Evolutionary conservation across 495 filamentous ascomycete genomes (phyloP).

Genomic region (Podospora australis): DNA sequence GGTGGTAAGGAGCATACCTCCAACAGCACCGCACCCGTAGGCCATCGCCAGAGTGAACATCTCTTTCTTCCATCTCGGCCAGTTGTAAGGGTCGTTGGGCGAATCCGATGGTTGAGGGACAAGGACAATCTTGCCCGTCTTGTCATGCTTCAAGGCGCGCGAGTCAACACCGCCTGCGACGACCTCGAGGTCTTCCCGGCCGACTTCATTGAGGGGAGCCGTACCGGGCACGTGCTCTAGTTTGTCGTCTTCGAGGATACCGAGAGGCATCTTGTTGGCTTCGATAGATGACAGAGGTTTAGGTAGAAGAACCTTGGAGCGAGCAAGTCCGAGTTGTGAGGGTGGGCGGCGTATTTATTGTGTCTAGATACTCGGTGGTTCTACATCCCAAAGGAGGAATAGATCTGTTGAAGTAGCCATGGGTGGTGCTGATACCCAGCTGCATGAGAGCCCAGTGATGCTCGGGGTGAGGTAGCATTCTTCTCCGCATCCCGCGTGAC

Average conservation of each 20-base stretch:
- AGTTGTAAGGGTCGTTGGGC: slow-evolving; percentile 43
- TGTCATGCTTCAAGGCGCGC: slow-evolving; percentile 35
- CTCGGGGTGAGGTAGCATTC: too few relatives aligned
- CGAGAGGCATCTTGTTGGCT: slow-evolving; percentile 60
- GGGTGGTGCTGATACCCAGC: too few relatives aligned
- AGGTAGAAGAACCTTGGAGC: too few relatives aligned
- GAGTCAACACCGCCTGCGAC: slow-evolving; percentile 34
- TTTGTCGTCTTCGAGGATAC: slow-evolving; percentile 52
- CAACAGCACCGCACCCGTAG: slow-evolving; percentile 33
- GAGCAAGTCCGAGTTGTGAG: too few relatives aligned
- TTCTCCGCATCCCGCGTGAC: slow-evolving; percentile 1
- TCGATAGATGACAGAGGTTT: too few relatives aligned
- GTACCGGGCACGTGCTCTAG: slow-evolving; percentile 56
- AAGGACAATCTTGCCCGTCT: slow-evolving; percentile 34
- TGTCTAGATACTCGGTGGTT: too few relatives aligned
- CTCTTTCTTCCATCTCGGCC: slow-evolving; percentile 39
- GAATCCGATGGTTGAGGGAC: slow-evolving; percentile 39
- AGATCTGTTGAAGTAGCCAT: too few relatives aligned
- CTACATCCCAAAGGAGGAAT: too few relatives aligned
- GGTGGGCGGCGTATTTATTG: too few relatives aligned
- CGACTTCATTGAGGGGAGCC: slow-evolving; percentile 22
- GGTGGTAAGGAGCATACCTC: slow-evolving; percentile 24
- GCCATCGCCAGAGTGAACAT: slow-evolving; percentile 26
- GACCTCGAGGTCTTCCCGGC: slow-evolving; percentile 10
- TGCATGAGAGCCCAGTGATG: too few relatives aligned